Evolutionary conservation across 208 protist genomes (phyloP).

Genomic region (Acanthamoeba lenticulata): DNA sequence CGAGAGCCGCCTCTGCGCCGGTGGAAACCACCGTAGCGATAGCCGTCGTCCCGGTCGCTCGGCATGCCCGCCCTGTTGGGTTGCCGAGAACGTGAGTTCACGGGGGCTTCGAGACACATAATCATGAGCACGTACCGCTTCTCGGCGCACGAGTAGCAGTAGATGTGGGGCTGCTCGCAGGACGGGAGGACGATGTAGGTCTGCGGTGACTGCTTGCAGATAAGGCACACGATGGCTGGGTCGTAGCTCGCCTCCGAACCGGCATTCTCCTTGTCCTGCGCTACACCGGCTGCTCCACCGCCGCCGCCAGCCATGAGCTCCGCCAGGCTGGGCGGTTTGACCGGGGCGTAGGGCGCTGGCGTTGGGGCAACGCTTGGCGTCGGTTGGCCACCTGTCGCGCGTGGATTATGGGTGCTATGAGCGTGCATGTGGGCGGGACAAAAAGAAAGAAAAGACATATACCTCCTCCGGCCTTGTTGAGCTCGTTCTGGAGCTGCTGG

Average conservation of each 20-base stretch:
- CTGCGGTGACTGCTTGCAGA: constrained; percentile 17
- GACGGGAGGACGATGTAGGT: neutral
- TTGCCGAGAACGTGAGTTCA: neutral
- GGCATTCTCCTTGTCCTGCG: neutral
- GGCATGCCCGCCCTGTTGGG: neutral
- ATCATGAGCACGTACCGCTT: neutral
- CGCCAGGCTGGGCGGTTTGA: neutral
- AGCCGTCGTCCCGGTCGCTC: neutral
- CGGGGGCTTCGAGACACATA: neutral
- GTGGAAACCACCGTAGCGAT: neutral
- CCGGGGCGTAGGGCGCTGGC: neutral
- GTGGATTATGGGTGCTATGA: neutral
- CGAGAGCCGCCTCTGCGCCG: neutral
- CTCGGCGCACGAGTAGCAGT: constrained; percentile 38
- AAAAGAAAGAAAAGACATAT: no score
- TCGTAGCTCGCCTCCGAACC: neutral
- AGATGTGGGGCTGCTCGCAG: constrained; percentile 41
- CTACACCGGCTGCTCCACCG: neutral
- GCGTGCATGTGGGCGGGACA: no score
- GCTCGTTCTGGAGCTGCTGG: neutral
- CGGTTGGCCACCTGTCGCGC: neutral
- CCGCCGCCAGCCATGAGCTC: neutral
- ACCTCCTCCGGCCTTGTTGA: neutral
- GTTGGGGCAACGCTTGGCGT: neutral
- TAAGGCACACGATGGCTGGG: constrained; percentile 19